Evolutionary conservation across 352 stramenopile species (phyloP).

Genomic region (Peronospora farinosa): DNA sequence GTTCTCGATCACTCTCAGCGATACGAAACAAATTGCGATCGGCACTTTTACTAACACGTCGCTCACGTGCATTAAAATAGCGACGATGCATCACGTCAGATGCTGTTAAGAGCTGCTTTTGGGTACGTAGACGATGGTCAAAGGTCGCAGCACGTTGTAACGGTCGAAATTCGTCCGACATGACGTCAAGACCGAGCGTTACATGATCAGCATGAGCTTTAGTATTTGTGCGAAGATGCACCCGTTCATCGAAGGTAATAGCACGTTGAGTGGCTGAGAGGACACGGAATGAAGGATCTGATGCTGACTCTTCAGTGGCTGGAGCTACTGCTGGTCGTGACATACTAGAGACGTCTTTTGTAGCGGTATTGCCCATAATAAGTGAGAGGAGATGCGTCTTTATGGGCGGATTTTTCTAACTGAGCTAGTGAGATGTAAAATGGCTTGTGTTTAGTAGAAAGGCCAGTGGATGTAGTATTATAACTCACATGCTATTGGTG

Average conservation of each 20-base stretch:
- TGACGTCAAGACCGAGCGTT: slow-evolving; percentile 43
- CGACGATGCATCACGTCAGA: slow-evolving; percentile 75
- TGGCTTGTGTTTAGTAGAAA: not conserved
- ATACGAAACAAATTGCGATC: slow-evolving; percentile 56
- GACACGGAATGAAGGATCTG: slow-evolving; percentile 41
- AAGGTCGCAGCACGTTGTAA: slow-evolving; percentile 74
- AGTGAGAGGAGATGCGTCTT: not conserved
- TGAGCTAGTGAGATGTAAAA: slow-evolving; percentile 1
- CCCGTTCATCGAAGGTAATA: slow-evolving; percentile 77
- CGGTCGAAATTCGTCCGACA: slow-evolving; percentile 57
- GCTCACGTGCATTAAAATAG: slow-evolving; percentile 79
- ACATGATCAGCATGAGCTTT: slow-evolving; percentile 26
- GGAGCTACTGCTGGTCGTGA: slow-evolving; percentile 1
- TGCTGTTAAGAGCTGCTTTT: slow-evolving; percentile 54
- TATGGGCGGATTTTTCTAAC: slow-evolving; percentile 16
- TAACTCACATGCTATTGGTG: slow-evolving; percentile 16
- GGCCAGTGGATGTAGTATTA: slow-evolving; percentile 1
- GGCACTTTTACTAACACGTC: slow-evolving; percentile 33
- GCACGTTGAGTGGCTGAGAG: slow-evolving; percentile 68
- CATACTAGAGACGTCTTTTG: slow-evolving; percentile 17
- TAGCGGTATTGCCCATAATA: slow-evolving; percentile 27
- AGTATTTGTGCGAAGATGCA: slow-evolving; percentile 40
- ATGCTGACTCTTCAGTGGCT: slow-evolving; percentile 1
- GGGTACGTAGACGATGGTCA: slow-evolving; percentile 59
- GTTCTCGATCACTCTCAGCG: slow-evolving; percentile 33